Base-by-base conservation (phyloP, 2,329 filamentous ascomycete genomes). In the Aspergillus sp. region DNA sequence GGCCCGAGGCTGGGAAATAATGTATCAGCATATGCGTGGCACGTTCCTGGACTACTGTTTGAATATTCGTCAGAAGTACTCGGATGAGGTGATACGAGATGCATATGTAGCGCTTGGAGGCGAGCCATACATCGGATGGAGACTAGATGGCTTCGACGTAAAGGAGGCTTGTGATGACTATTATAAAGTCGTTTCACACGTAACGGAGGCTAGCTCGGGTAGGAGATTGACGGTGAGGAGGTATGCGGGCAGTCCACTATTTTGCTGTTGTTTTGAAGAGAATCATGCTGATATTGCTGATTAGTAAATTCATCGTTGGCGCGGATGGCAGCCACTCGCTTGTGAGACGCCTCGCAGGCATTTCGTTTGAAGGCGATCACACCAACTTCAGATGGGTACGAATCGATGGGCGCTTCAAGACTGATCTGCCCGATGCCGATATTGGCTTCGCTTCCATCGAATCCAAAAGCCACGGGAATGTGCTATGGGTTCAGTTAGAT, bases 1-100 rank as follows among this genome's bases (percentile, higher is more conserved):
- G 12, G 57, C 51, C 8, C 47, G 50, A 23, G 60, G 57, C 23
- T 66, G 57, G 81, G 78, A 75, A 30, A 84, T 84, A 61, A 82
- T 85, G 79, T 49, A 55, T 15, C 79, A 84, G 64, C 74, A 80
- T 38, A 84, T 85, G 74, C 78, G 77, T 38, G 81, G 83, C 59
- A 83, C 82, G 1, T 72, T 74, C 21, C 25, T 85, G 80, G 78
- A 83, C 62, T 86, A 84, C 65, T 77, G 79, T 0, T 72, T 85
- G n/a, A 82, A 85, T 1, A 66, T 86, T 56, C 75, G 84, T 15
- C 83, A 86, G 70, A 85, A 82, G 67, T 85, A 83, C 66, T 80
- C 82, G 6, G 83, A 86, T 65, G 79, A 81, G 12, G 80, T 85
- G 45, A 81, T 85, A 55, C 76, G 83, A 4, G 52, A n/a, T 6